These are phyloP conservation scores for Ascochyta pisi DNA, from an alignment of 2,329 filamentous ascomycete species.

Conservation along the genomic window DNA sequence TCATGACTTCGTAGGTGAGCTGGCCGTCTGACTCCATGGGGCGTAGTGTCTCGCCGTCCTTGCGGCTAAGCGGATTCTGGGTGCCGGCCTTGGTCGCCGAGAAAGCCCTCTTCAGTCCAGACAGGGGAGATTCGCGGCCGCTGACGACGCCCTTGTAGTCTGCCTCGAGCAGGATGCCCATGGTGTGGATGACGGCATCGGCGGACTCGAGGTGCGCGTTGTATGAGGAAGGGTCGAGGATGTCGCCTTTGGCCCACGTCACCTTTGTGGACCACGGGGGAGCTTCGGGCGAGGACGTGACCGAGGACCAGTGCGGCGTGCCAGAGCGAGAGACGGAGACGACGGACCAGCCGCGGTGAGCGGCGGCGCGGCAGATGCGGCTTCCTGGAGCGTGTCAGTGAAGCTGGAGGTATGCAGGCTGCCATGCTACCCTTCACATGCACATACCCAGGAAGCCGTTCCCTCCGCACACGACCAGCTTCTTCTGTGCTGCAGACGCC, in stretches of 20 bases:
- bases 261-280: slow-evolving; percentile 85
- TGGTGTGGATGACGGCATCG: slow-evolving; percentile 87
- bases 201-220: slow-evolving; percentile 75
- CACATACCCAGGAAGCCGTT: slow-evolving; percentile 82
- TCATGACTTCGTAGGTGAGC: slow-evolving; percentile 97
- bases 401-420: too few species aligned
- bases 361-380: slow-evolving; percentile 89
- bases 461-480: slow-evolving; percentile 88
- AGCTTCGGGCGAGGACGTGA: slow-evolving; percentile 73
- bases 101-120: slow-evolving; percentile 81
- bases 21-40: slow-evolving; percentile 73
- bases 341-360: slow-evolving; percentile 86
- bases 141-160: slow-evolving; percentile 95
- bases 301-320: slow-evolving; percentile 80
- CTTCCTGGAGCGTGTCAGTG: slow-evolving; percentile 54
- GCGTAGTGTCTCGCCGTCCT: slow-evolving; percentile 64
- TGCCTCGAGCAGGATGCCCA: slow-evolving; percentile 95
- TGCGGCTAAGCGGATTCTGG: slow-evolving; percentile 72
- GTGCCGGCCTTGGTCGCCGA: slow-evolving; percentile 67
- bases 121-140: slow-evolving; percentile 81
- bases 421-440: too few species aligned
- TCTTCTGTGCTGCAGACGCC: slow-evolving; percentile 70
- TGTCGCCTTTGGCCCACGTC: slow-evolving; percentile 86
- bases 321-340: slow-evolving; percentile 95
- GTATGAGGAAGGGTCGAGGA: slow-evolving; percentile 84